Evolutionary conservation across 805 yeast genomes (phyloP).

Genomic region (Pichia phayaonensis): DNA sequence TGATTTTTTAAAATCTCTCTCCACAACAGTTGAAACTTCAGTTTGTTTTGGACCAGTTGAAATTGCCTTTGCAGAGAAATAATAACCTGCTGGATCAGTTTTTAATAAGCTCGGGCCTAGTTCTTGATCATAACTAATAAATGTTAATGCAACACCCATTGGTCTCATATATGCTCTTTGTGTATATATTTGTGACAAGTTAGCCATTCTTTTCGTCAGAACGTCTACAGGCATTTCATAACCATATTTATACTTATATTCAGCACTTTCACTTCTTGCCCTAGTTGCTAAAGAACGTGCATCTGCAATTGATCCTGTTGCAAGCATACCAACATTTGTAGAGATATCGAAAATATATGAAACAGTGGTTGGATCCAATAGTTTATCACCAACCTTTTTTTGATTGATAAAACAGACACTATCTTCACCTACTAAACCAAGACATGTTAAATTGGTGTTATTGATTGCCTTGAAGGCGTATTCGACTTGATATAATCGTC

Average conservation of each 20-base stretch:
- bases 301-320: conserved; percentile 95
- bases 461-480: conserved; percentile 89
- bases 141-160: conserved; percentile 86
- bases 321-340: conserved; percentile 75
- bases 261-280: conserved; percentile 94
- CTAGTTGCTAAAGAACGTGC: conserved; percentile 85
- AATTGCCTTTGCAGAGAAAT: conserved; percentile 81
- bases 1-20: conserved; percentile 76
- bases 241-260: conserved; percentile 88
- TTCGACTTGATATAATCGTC: conserved; percentile 94
- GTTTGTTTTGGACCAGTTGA: conserved; percentile 97
- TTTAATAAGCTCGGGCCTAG: conserved; percentile 84
- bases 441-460: conserved; percentile 80
- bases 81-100: conserved; percentile 97
- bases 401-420: conserved; percentile 86
- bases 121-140: conserved; percentile 83
- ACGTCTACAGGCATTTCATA: conserved; percentile 95
- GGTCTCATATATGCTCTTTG: conserved; percentile 99
- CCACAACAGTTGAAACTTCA: conserved; percentile 83
- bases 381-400: conserved; percentile 92
- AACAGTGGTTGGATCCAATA: conserved; percentile 81
- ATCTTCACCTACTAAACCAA: conserved; percentile 83
- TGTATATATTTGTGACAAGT: conserved; percentile 89
- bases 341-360: conserved; percentile 81
- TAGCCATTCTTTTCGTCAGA: conserved; percentile 91